These are phyloP conservation scores for Cladosporium phlei DNA, from an alignment of 2,329 filamentous ascomycete genomes.

Conservation along the genomic window DNA sequence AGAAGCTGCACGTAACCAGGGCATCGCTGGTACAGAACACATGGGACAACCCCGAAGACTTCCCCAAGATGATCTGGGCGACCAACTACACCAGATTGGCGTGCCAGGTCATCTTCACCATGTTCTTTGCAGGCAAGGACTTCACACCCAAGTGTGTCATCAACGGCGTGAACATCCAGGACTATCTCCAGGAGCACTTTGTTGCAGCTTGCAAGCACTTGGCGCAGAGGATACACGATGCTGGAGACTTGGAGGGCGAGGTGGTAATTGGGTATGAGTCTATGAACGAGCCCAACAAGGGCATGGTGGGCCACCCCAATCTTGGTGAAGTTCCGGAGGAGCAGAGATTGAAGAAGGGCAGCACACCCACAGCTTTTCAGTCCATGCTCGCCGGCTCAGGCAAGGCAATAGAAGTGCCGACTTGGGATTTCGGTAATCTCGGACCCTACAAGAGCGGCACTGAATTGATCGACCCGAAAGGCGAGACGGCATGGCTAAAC, in stretches of 20 bases:
- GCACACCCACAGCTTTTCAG: conserved; percentile 90
- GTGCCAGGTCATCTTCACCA: conserved; percentile 83
- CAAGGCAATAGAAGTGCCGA: conserved; percentile 80
- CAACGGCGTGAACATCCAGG: conserved; percentile 90
- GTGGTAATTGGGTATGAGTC: conserved; percentile 94
- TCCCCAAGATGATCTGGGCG: conserved; percentile 99
- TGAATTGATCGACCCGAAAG: conserved; percentile 79
- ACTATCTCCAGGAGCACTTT: conserved; percentile 86
- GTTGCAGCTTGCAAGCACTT: conserved; percentile 74
- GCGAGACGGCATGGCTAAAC: conserved; percentile 73
- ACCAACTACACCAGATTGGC: conserved; percentile 91
- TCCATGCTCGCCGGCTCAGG: conserved; percentile 88
- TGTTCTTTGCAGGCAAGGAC: conserved; percentile 86
- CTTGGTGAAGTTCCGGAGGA: conserved; percentile 76
- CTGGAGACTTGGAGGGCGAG: conserved; percentile 79
- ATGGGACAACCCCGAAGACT: conserved; percentile 75
- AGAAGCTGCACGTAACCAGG: conserved; percentile 78
- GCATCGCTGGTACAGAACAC: conserved; percentile 94
- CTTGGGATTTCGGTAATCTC: conserved; percentile 89
- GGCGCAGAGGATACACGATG: conserved; percentile 78
- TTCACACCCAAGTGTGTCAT: conserved; percentile 97
- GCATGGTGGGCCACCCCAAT: conserved; percentile 78
- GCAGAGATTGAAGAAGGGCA: conserved; percentile 87
- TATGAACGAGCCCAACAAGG: conserved; percentile 89
- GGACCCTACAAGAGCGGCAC: conserved; percentile 87